Evolutionary conservation across 2,329 filamentous ascomycete species (phyloP).

Genomic region (Fusarium sulawesiense): DNA sequence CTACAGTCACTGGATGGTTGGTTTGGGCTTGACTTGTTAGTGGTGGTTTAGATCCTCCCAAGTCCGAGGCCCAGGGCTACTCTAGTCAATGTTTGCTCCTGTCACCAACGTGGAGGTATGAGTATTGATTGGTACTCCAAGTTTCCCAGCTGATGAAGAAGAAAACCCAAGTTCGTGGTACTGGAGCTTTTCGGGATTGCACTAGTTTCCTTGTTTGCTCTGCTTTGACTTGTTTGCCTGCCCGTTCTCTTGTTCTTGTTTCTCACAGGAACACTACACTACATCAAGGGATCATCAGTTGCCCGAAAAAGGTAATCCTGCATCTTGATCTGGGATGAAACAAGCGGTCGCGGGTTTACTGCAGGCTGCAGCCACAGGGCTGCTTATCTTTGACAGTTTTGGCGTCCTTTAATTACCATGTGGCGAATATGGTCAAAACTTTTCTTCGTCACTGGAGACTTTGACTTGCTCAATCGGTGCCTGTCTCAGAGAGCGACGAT

Average conservation of each 20-base stretch:
- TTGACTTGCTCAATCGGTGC: constrained; percentile 11
- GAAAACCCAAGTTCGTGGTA: constrained; percentile 31
- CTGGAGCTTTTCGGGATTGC: constrained; percentile 7
- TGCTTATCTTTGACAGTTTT: constrained; percentile 38
- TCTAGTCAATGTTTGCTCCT: background rate
- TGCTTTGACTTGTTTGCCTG: background rate
- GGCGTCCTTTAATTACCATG: constrained; percentile 33
- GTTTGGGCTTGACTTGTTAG: background rate
- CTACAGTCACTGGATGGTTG: background rate
- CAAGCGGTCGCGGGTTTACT: constrained; percentile 24
- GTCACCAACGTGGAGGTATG: constrained; percentile 8
- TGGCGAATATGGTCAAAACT: constrained; percentile 34
- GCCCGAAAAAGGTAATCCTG: constrained; percentile 1
- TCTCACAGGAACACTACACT: background rate
- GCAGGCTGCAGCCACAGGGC: constrained; percentile 5
- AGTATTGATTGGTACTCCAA: constrained; percentile 12
- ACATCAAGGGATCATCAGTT: background rate
- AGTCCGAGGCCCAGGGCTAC: constrained; percentile 13
- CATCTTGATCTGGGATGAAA: constrained; percentile 39
- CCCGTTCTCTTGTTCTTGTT: background rate
- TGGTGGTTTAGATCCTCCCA: background rate
- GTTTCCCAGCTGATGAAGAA: constrained; percentile 1
- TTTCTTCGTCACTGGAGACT: background rate
- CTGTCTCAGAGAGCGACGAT: constrained; percentile 33
- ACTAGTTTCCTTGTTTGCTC: constrained; percentile 4